phyloP scores from a whole-genome alignment of 768 basidiomycete genomes.

The Pleurotus eryngii region DNA sequence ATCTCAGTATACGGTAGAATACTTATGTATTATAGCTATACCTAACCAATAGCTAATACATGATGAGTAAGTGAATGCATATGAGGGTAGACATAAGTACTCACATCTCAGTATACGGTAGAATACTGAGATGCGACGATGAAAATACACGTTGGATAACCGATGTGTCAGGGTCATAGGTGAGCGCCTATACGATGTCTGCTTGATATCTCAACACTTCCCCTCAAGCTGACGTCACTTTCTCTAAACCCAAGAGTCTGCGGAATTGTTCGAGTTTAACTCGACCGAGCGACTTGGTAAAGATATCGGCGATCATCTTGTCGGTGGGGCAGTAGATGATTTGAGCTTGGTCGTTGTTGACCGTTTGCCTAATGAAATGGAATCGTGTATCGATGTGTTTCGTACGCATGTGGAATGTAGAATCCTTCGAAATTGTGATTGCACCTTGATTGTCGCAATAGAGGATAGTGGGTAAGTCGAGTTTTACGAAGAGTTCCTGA shows the following conservation, averaged over 20 bases:
- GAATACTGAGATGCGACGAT: too few relatives aligned
- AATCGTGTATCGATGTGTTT: constrained; percentile 29
- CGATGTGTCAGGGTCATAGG: not conserved
- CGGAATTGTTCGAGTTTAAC: not conserved
- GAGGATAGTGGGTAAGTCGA: not conserved
- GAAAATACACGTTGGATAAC: too few relatives aligned
- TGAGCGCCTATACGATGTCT: not conserved
- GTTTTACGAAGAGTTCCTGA: constrained; percentile 15
- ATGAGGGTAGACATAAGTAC: too few relatives aligned
- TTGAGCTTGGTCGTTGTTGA: too few relatives aligned
- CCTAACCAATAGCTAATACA: too few relatives aligned
- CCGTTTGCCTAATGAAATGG: constrained; percentile 19
- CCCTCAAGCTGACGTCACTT: not conserved
- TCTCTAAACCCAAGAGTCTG: not conserved
- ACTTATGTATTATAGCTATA: too few relatives aligned
- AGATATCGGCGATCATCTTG: constrained; percentile 22
- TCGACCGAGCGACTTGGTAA: constrained; percentile 18
- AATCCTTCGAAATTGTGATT: too few relatives aligned
- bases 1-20: too few relatives aligned
- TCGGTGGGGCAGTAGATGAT: too few relatives aligned
- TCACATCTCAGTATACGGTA: too few relatives aligned
- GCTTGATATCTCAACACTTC: constrained; percentile 2
- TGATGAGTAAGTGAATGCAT: too few relatives aligned
- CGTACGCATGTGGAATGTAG: constrained; percentile 16
- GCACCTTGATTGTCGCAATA: too few relatives aligned